Base-by-base conservation (phyloP, 2,329 filamentous ascomycete genomes). In the Parasarocladium wereldwijsianum region DNA sequence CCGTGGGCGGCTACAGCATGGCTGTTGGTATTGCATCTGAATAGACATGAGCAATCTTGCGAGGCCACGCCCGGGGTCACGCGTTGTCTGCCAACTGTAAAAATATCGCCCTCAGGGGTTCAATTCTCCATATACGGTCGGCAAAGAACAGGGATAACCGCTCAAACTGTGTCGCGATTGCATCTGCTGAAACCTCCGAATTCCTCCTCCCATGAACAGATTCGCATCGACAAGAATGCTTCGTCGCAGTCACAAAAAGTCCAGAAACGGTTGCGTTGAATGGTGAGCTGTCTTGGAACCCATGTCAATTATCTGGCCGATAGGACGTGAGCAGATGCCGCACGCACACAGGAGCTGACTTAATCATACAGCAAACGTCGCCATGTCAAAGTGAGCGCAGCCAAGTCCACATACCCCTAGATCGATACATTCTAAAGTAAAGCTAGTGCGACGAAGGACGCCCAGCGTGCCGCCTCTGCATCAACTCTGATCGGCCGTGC, bases 231-330 rank as follows among this genome's bases (percentile, higher is more conserved):
- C n/a, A n/a, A n/a, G n/a, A n/a, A 30, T 30, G 28, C 38, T 42
- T 31, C 39, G 41, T 33, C 43, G 45, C 18, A 40, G 40, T 31
- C 49, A 51, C 40, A 48, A 45, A 32, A 52, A 52, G 40, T 50
- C 48, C 11, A 40, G 42, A 23, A 36, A 34, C 9, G 48, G 48
- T 14, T 52, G 49, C 33, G 34, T 38, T 11, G 42, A 46, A 36
- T 52, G 43, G 28, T 30, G 7, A 30, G 28, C 24, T 19, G 11
- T 17, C 20, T 26, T 26, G 6, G 9, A 5, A 14, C 13, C n/a
- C 6, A 13, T 16, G 23, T 12, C 15, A 14, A 14, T 24, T 12
- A 11, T 24, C 23, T 24, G 6, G 15, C 20, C 20, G 20, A 9
- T 13, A 5, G 18, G 16, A 29, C 5, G 27, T 8, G 10, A 22